phyloP scores from a whole-genome alignment of 2,329 filamentous ascomycete species.

The Fusarium dimerum region DNA sequence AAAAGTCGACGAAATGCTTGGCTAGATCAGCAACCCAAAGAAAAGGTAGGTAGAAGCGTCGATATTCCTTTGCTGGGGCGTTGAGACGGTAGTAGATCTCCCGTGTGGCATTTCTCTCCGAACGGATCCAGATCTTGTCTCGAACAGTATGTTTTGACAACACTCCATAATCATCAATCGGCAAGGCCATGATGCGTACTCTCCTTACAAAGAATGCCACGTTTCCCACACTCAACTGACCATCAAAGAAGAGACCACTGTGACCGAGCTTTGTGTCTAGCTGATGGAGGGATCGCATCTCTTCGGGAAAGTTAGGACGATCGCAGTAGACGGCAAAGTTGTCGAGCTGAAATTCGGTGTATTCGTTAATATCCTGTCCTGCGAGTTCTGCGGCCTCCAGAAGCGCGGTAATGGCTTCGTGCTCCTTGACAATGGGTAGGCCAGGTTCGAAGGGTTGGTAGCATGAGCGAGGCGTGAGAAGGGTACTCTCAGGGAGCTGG shows the following conservation, averaged over 20 bases:
- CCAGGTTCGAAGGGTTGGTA: constrained; percentile 35
- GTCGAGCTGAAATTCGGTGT: constrained; percentile 53
- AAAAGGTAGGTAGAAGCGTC: constrained; percentile 62
- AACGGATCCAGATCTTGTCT: constrained; percentile 65
- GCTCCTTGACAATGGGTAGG: constrained; percentile 25
- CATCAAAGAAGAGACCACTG: constrained; percentile 58
- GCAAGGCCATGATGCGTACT: constrained; percentile 58
- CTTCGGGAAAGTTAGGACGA: constrained; percentile 36
- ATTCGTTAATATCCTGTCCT: constrained; percentile 28
- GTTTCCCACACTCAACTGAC: constrained; percentile 51
- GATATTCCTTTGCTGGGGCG: constrained; percentile 60
- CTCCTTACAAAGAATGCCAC: constrained; percentile 51
- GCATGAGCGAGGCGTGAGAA: constrained; percentile 31
- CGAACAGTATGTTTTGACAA: constrained; percentile 47
- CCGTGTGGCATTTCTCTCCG: constrained; percentile 41
- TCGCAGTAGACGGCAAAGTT: constrained; percentile 60
- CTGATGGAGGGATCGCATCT: constrained; percentile 58
- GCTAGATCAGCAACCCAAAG: constrained; percentile 70
- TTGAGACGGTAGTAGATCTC: constrained; percentile 65
- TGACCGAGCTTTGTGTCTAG: constrained; percentile 42
- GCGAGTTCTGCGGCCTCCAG: constrained; percentile 8
- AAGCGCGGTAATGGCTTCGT: constrained; percentile 13
- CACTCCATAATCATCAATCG: constrained; percentile 66
- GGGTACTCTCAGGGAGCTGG: constrained; percentile 28
- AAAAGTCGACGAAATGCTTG: constrained; percentile 73